These are phyloP conservation scores for Leishmania aethiopica DNA, from an alignment of 208 protist genomes.

Conservation along the genomic window DNA sequence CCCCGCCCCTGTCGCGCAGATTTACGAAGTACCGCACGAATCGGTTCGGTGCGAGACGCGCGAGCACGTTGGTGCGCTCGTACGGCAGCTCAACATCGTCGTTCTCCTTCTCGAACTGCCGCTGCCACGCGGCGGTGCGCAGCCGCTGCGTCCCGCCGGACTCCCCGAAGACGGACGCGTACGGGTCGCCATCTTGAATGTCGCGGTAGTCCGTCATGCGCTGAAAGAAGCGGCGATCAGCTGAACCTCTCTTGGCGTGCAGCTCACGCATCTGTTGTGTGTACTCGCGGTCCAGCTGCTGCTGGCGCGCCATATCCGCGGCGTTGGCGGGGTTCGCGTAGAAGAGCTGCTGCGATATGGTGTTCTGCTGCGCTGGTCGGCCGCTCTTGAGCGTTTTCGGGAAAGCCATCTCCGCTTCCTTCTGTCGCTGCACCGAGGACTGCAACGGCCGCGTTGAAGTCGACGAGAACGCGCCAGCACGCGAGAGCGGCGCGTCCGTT, in stretches of 20 bases:
- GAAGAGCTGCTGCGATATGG: constrained; percentile 61
- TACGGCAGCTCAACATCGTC: constrained; percentile 79
- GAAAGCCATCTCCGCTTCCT: constrained; percentile 63
- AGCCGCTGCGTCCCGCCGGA: constrained; percentile 45
- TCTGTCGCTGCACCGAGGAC: constrained; percentile 41
- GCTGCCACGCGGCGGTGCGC: constrained; percentile 83
- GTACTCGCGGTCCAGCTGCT: constrained; percentile 49
- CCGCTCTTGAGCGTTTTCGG: constrained; percentile 82
- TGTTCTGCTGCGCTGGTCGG: constrained; percentile 69
- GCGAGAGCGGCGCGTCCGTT: not conserved
- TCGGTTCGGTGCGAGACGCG: constrained; percentile 76
- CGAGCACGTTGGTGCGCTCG: constrained; percentile 79
- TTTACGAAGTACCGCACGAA: constrained; percentile 88
- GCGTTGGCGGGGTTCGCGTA: constrained; percentile 40
- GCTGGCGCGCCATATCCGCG: constrained; percentile 46
- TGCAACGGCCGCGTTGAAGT: constrained; percentile 44
- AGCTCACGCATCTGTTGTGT: constrained; percentile 45
- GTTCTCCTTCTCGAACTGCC: constrained; percentile 90
- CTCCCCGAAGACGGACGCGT: constrained; percentile 74
- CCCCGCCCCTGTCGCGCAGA: constrained; percentile 75
- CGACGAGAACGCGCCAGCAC: constrained; percentile 5
- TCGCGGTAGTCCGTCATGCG: constrained; percentile 70
- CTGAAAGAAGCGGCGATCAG: constrained; percentile 74
- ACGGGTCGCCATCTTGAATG: constrained; percentile 76
- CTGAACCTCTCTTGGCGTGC: constrained; percentile 24